Conservation (phyloP, 192 early-diverging fungal genomes). For the Backusella mclennaniae region DNA sequence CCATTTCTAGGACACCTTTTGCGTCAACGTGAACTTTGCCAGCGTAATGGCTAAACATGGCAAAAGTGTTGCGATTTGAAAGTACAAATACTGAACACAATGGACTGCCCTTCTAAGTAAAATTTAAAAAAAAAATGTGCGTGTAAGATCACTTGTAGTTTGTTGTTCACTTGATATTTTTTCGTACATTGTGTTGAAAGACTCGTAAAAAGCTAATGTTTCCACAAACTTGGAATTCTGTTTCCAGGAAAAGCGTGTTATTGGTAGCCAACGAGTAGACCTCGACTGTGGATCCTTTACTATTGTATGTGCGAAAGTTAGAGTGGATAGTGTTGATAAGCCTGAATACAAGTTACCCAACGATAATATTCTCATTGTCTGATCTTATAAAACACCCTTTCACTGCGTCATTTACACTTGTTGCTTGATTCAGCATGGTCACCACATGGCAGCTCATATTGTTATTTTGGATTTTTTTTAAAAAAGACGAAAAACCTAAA, state of each 20-base stretch:
- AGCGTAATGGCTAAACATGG: conserved; percentile 60
- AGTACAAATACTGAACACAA: conserved; percentile 68
- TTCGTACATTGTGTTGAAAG: conserved; percentile 35
- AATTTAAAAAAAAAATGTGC: neutral
- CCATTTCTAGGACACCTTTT: neutral
- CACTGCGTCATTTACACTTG: conserved; percentile 63
- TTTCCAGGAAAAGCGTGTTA: conserved; percentile 43
- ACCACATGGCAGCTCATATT: conserved; percentile 33
- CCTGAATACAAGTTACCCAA: conserved; percentile 51
- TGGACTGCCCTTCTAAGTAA: conserved; percentile 36
- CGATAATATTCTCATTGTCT: conserved; percentile 65
- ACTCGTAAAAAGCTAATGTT: conserved; percentile 56
- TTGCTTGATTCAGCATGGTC: conserved; percentile 78
- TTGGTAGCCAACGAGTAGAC: conserved; percentile 43
- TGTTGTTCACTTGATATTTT: neutral
- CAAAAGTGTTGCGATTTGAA: conserved; percentile 64
- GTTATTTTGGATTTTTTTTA: neutral
- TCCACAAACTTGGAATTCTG: conserved; percentile 67
- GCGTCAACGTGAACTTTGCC: conserved; percentile 45
- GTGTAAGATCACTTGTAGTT: neutral
- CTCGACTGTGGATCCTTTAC: conserved; percentile 61
- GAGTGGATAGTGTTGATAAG: neutral
- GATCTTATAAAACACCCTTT: conserved; percentile 65
- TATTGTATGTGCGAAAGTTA: conserved; percentile 7
- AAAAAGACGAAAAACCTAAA: neutral